A percentile compares a stretch with the other conserved stretches of the same genome.
Conservation (phyloP, 2,329 filamentous ascomycete genomes). For the Pseudonectria foliicola region DNA sequence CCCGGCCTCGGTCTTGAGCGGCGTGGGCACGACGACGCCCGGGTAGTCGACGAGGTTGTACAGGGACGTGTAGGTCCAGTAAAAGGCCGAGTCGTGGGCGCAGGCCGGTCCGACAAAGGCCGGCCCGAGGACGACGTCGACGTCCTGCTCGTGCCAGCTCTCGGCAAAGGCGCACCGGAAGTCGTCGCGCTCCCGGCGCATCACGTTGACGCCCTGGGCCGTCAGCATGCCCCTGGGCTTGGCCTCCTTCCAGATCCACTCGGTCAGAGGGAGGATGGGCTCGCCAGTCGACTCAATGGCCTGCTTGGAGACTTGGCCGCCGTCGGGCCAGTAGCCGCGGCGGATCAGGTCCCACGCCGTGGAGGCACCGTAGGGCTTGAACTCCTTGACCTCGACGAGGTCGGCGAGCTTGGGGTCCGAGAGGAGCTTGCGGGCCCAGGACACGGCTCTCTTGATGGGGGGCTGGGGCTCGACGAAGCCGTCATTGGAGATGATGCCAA, state of each 20-base stretch:
- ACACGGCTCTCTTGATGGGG: constrained; percentile 29
- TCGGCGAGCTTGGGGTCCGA: constrained; percentile 11
- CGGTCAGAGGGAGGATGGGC: constrained; percentile 36
- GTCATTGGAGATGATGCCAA: constrained; percentile 35
- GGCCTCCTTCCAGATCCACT: constrained; percentile 31
- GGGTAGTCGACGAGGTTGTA: constrained; percentile 33
- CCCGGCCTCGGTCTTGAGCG: constrained; percentile 20
- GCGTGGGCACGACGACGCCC: constrained; percentile 19
- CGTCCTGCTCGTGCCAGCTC: constrained; percentile 29
- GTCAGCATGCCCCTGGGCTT: constrained; percentile 14
- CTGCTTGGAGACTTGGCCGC: constrained; percentile 23
- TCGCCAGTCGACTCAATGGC: constrained; percentile 33
- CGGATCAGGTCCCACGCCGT: constrained; percentile 27
- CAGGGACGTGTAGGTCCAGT: constrained; percentile 32
- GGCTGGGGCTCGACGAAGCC: constrained; percentile 32
- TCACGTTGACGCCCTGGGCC: constrained; percentile 8
- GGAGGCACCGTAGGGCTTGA: constrained; percentile 23
- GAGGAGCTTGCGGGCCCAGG: constrained; percentile 23
- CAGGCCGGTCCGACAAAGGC: constrained; percentile 30
- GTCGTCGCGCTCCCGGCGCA: constrained; percentile 19
- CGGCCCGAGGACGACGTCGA: constrained; percentile 31
- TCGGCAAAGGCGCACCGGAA: constrained; percentile 26
- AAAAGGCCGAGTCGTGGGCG: constrained; percentile 28
- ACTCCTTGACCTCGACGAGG: constrained; percentile 27
- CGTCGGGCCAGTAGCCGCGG: constrained; percentile 41